Evolutionary conservation across 768 basidiomycete species (phyloP), one percentile per base, ranked within the genome.

Genomic region (Suillus decipiens): DNA sequence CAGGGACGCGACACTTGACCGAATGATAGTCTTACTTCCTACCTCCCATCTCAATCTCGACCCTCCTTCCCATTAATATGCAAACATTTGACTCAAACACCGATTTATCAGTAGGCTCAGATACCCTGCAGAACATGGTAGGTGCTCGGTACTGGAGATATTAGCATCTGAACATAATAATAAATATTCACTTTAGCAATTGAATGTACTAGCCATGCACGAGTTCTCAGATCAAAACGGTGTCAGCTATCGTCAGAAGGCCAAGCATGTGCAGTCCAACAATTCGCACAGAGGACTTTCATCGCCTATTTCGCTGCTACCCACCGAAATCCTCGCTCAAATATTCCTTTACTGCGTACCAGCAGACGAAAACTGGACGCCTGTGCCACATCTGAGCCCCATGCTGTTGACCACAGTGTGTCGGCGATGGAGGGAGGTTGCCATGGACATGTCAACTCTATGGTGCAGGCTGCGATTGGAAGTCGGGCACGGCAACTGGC

Each of bases 261-360:
- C 39, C 39, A 63, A 66, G 11, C 24, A 60, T 34, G 1, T 45
- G n/a, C 45, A 22, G n/a, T 45, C n/a, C n/a, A 45, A 11, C 1
- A 22, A 6, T 47, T 14, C 12, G 0, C 71, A 76, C 51, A 62
- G 31, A 9, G 65, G 67, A 4, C 66, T 72, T 2, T 37, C 69
- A 28, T 71, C 71, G 7, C 63, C 66, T 42, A 79, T 84, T 62
- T 69, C 73, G 58, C 64, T 68, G 8, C 71, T 85, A 6, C 84
- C 84, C 7, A 57, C 78, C 1, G 84, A 85, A 68, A 68, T 85
- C 6, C 76, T 78, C 33, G 75, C 78, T 31, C 79, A 84, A 70
- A 80, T 85, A 28, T 47, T 47, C 22, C n/a, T 24, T 24, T 24
- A 76, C 24, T 80, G 78, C 64, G 66, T 79, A 22, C 68, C 73